Percentiles rank a stretch among this genome's conserved stretches.
These are phyloP conservation scores for Rhynchosporium graminicola DNA, from an alignment of 2,329 filamentous ascomycete genomes.

Conservation along the genomic window DNA sequence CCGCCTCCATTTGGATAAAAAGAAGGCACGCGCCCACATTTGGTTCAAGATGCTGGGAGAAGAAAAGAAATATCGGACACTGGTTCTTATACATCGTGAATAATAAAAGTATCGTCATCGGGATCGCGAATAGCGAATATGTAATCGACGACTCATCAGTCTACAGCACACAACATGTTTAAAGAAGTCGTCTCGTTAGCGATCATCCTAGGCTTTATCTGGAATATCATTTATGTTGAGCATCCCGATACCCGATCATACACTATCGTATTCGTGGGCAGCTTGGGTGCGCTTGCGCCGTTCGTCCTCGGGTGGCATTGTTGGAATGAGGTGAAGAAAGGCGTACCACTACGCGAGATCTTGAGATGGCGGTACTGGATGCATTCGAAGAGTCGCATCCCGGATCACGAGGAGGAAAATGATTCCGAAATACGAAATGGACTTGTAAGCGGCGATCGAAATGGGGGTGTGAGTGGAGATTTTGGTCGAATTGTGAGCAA, in stretches of 20 bases:
- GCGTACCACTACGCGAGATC: slow-evolving; percentile 3
- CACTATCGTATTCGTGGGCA: slow-evolving; percentile 30
- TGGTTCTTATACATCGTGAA: neutral
- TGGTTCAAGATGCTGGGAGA: neutral
- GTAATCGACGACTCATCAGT: neutral
- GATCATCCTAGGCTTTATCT: slow-evolving; percentile 30
- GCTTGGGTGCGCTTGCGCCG: slow-evolving; percentile 23
- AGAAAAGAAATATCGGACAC: neutral
- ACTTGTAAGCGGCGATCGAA: neutral
- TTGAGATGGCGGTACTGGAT: slow-evolving; percentile 13
- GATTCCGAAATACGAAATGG: neutral
- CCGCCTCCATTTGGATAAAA: neutral
- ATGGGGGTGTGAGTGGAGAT: slow-evolving; percentile 13
- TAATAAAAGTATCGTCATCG: neutral
- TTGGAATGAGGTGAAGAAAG: slow-evolving; percentile 9
- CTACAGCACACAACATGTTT: slow-evolving; percentile 24
- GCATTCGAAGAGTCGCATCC: neutral
- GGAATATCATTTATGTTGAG: slow-evolving; percentile 31
- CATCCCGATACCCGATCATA: slow-evolving; percentile 31
- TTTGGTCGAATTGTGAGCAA: neutral
- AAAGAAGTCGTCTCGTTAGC: slow-evolving; percentile 33
- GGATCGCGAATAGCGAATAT: neutral
- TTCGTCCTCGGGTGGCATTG: slow-evolving; percentile 23
- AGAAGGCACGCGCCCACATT: neutral
- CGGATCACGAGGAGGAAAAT: neutral